A percentile compares a stretch with the other conserved stretches of the same genome.
Evolutionary conservation across 768 basidiomycete species (phyloP).

Genomic region (Russula olivacea): DNA sequence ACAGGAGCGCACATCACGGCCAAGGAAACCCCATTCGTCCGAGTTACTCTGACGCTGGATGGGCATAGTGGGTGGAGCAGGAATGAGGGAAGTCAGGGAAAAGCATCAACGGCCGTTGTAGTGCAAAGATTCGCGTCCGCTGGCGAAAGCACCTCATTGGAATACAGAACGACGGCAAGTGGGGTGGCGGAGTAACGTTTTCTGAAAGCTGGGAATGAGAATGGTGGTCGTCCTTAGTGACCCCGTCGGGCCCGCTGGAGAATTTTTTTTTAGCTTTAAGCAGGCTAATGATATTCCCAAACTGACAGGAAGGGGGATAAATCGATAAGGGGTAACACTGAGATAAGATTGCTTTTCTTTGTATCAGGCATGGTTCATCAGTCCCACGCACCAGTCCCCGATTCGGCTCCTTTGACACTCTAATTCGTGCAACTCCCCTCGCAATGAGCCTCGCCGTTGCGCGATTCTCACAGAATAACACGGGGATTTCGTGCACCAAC

Average conservation of each 20-base stretch:
- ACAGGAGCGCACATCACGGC: background rate
- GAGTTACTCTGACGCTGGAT: background rate
- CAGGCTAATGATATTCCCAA: no score
- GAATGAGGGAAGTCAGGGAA: background rate
- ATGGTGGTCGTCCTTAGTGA: background rate
- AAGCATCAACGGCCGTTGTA: background rate
- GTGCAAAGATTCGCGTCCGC: background rate
- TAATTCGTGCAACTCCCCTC: background rate
- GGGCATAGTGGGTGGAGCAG: background rate
- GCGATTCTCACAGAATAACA: background rate
- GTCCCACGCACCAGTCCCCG: background rate
- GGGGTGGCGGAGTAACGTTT: background rate
- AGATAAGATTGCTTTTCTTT: slow-evolving; percentile 17
- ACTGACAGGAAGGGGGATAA: no score
- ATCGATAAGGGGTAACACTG: no score
- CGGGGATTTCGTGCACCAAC: background rate
- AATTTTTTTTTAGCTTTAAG: background rate
- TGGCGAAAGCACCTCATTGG: background rate
- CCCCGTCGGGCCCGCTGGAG: background rate
- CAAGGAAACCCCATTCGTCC: background rate
- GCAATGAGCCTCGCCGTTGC: slow-evolving; percentile 2
- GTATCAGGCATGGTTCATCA: background rate
- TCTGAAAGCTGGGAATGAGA: background rate
- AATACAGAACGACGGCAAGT: background rate
- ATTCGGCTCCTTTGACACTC: background rate